Evolutionary conservation across 371 early-diverging fungal species (phyloP).

Genomic region (Mucor racemosus): DNA sequence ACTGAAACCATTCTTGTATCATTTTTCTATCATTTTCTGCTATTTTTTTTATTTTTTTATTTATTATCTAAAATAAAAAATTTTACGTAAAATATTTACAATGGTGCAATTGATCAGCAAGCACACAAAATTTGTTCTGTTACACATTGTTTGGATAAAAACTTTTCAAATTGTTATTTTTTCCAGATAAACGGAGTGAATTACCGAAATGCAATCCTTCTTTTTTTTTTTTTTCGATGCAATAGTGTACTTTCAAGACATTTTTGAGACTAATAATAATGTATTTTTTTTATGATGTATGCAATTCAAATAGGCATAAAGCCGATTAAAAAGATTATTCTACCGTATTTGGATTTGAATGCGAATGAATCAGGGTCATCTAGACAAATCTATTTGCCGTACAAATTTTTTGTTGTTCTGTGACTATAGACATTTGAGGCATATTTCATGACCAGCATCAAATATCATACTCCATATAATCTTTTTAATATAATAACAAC

Average conservation of each 20-base stretch:
- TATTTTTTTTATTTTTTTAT: neutral
- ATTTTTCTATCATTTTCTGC: neutral
- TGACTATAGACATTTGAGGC: neutral
- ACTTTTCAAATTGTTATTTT: neutral
- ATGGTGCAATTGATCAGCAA: neutral
- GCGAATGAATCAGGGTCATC: neutral
- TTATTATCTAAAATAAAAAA: neutral
- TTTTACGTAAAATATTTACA: slow-evolving; percentile 2
- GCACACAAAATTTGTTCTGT: neutral
- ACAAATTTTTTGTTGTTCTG: neutral
- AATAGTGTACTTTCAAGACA: neutral
- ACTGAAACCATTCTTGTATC: no score
- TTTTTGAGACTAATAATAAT: neutral
- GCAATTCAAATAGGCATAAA: no score
- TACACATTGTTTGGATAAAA: neutral
- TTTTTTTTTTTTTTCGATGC: neutral
- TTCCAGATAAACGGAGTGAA: neutral
- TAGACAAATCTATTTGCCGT: neutral
- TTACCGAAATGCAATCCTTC: neutral
- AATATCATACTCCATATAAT: neutral
- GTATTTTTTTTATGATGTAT: no score
- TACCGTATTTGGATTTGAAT: no score
- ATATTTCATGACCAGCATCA: neutral
- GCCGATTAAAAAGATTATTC: no score
- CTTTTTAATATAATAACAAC: neutral